These are phyloP conservation scores for Hymenoscyphus salicellus DNA, from an alignment of 2,329 filamentous ascomycete species.

Conservation along the genomic window DNA sequence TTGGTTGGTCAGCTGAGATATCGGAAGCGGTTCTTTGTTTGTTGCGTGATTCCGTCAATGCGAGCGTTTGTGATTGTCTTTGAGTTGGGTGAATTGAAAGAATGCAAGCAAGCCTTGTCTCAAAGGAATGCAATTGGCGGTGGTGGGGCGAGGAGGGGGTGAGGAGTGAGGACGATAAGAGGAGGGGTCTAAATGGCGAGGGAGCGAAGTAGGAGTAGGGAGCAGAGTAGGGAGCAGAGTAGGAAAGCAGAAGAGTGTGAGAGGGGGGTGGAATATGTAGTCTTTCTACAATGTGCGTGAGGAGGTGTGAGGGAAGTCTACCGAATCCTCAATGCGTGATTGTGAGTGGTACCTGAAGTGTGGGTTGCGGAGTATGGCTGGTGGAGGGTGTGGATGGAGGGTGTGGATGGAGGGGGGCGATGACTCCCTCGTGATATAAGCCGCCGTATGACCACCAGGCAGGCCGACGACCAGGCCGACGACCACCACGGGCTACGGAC, in stretches of 20 bases:
- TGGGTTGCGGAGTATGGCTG: conserved; percentile 2
- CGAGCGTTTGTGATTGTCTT: conserved; percentile 17
- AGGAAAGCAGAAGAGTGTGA: conserved; percentile 18
- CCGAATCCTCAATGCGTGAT: conserved; percentile 5
- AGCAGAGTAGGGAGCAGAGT: conserved; percentile 3
- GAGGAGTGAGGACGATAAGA: background rate
- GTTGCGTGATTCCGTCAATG: conserved; percentile 28
- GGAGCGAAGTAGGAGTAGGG: background rate
- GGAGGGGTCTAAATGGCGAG: background rate
- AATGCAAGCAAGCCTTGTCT: conserved; percentile 9
- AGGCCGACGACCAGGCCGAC: too few relatives aligned
- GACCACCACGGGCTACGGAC: too few relatives aligned
- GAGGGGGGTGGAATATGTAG: conserved; percentile 12
- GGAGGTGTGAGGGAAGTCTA: background rate
- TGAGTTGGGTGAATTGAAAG: conserved; percentile 13
- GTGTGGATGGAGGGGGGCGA: conserved; percentile 2
- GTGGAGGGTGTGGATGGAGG: background rate
- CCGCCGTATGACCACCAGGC: conserved; percentile 13
- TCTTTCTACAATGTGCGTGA: background rate
- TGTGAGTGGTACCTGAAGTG: conserved; percentile 13
- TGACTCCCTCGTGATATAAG: conserved; percentile 18
- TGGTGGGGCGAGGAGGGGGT: background rate
- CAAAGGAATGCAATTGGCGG: conserved; percentile 21
- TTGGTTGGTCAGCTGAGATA: conserved; percentile 28
- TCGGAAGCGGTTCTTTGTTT: conserved; percentile 33